Conservation (phyloP, 2,329 filamentous ascomycete species). For the Exophiala aquamarina region DNA sequence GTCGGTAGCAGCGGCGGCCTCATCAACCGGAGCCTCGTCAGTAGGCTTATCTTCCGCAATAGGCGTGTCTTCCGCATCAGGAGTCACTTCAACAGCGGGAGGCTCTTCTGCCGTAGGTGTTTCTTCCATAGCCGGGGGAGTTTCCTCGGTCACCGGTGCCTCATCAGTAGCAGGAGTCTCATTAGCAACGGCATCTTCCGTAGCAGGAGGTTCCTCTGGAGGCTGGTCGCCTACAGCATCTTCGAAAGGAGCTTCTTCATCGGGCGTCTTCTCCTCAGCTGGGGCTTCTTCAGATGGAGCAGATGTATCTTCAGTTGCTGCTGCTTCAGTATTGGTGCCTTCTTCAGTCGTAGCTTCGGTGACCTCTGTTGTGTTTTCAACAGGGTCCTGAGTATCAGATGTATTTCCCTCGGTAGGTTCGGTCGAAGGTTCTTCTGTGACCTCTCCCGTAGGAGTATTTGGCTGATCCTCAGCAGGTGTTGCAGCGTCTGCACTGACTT, state of each 20-base stretch:
- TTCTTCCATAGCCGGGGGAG: constrained; percentile 12
- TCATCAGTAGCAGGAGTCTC: constrained; percentile 2
- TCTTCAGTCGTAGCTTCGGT: not conserved
- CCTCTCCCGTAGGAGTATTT: no score
- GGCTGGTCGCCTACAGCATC: not conserved
- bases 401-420: constrained; percentile 27
- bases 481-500: constrained; percentile 26
- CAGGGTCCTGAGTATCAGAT: constrained; percentile 20
- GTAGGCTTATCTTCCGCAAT: not conserved
- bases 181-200: constrained; percentile 1
- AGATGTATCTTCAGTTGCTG: not conserved
- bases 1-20: constrained; percentile 12
- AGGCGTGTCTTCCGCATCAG: constrained; percentile 2
- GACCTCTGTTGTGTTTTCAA: constrained; percentile 25
- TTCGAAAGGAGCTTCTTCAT: constrained; percentile 5
- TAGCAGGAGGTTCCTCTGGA: not conserved
- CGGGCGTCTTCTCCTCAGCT: not conserved
- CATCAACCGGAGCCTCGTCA: constrained; percentile 1
- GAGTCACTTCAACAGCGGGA: constrained; percentile 16
- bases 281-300: not conserved
- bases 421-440: constrained; percentile 28
- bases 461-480: no score
- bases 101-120: constrained; percentile 17
- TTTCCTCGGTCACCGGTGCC: constrained; percentile 1
- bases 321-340: no score